These are phyloP conservation scores for Penicillium griseofulvum DNA, from an alignment of 2,329 filamentous ascomycete genomes.

Conservation along the genomic window DNA sequence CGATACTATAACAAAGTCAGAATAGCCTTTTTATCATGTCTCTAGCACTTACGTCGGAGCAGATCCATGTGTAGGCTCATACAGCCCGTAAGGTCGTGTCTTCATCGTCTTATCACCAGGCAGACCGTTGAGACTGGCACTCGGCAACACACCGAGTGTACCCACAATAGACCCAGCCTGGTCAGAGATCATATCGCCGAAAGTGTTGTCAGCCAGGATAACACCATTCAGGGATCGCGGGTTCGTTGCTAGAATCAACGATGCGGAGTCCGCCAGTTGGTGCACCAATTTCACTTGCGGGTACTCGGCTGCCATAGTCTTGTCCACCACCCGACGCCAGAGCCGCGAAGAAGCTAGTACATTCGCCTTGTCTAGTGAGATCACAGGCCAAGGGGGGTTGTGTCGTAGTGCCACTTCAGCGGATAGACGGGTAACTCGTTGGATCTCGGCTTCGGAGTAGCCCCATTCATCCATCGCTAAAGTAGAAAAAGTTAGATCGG, in stretches of 20 bases:
- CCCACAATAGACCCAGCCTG: conserved; percentile 89
- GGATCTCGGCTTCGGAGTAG: conserved; percentile 77
- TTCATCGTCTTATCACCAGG: conserved; percentile 64
- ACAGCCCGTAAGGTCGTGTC: conserved; percentile 78
- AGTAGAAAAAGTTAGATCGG: background rate
- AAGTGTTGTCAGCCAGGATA: conserved; percentile 83
- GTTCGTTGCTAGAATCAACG: conserved; percentile 91
- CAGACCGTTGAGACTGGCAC: conserved; percentile 77
- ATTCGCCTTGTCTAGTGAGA: conserved; percentile 89
- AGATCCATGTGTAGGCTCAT: conserved; percentile 82
- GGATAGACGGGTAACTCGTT: conserved; percentile 75
- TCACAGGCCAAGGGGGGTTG: conserved; percentile 70
- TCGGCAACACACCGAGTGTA: conserved; percentile 78
- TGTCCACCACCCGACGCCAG: conserved; percentile 78
- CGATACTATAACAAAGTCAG: conserved; percentile 62
- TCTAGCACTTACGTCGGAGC: conserved; percentile 34
- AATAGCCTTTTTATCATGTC: too few relatives aligned
- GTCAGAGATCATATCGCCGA: conserved; percentile 89
- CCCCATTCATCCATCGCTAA: conserved; percentile 70
- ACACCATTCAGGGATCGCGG: conserved; percentile 79
- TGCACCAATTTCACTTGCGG: conserved; percentile 76
- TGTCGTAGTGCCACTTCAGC: conserved; percentile 72
- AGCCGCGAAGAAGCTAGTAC: conserved; percentile 81
- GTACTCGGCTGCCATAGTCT: conserved; percentile 79
- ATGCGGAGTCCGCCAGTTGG: conserved; percentile 86